Evolutionary conservation across 2,329 filamentous ascomycete species (phyloP), one percentile per base, ranked within the genome.

Genomic region (Talaromyces sp.): DNA sequence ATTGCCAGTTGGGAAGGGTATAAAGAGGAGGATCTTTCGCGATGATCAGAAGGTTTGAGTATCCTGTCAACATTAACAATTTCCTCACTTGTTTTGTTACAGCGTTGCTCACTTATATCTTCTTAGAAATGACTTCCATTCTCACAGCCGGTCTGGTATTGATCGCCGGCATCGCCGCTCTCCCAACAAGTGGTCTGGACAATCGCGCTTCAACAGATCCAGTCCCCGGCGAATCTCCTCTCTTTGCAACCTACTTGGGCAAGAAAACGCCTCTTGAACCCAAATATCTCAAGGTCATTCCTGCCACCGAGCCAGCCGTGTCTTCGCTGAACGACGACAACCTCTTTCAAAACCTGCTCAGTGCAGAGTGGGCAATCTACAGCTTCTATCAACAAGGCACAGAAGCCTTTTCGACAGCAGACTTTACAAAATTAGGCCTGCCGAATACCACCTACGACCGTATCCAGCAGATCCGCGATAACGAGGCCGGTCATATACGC

Each of bases 341-440:
- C 10, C 70, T 79, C 12, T 79, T 74, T 65, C 78, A 80, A 65
- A 80, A 79, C 60, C 70, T 80, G 2, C 69, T 79, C 1, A 66
- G 68, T 26, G 77, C 77, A 17, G 78, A 80, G 66, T 80, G 77
- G 78, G 66, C 72, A 24, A 77, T 80, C 63, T 80, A 73, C 66
- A 66, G 65, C 43, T 79, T 80, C 66, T 80, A 80, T 66, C 72
- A 79, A 60, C 68, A 73, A 61, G 74, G 67, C 9, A 74, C 79
- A 0, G 76, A 79, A 57, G 60, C 61, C 1, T 80, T 79, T 69
- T 77, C 74, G 46, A 52, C 59, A 14, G 64, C 68, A 1, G 62
- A 66, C 10, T 79, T 80, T 62, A 71, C 68, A 0, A 60, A 65
- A 1, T 54, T 72, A 11, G 74, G 73, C 7, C 65, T 75, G 29